Conservation (phyloP, 2,329 filamentous ascomycete genomes). For the Cladophialophora bantiana region DNA sequence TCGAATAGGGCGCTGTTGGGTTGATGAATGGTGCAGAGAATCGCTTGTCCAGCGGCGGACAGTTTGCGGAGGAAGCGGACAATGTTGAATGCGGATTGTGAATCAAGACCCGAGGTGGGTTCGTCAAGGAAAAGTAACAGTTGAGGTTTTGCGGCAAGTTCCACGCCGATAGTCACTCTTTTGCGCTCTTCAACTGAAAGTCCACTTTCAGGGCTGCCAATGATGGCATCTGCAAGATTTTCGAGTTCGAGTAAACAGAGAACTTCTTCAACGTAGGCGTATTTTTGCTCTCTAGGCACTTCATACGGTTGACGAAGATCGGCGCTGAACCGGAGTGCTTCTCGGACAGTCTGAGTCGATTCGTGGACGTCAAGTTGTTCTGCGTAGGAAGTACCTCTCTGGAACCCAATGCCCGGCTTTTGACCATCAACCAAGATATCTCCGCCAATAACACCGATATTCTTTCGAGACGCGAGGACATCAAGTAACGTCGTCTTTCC, state of each 20-base stretch:
- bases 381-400: slow-evolving; percentile 69
- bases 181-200: slow-evolving; percentile 63
- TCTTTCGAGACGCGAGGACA: slow-evolving; percentile 71
- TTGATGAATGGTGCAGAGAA: slow-evolving; percentile 91
- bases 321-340: slow-evolving; percentile 71
- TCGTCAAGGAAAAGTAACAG: slow-evolving; percentile 68
- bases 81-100: slow-evolving; percentile 71
- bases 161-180: slow-evolving; percentile 65
- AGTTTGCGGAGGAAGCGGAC: slow-evolving; percentile 68
- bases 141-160: slow-evolving; percentile 67
- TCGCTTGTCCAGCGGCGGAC: slow-evolving; percentile 78
- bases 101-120: slow-evolving; percentile 71
- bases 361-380: slow-evolving; percentile 72
- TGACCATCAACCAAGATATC: slow-evolving; percentile 69
- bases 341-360: slow-evolving; percentile 67
- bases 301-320: slow-evolving; percentile 68
- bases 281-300: slow-evolving; percentile 65
- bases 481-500: slow-evolving; percentile 87
- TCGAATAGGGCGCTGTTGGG: slow-evolving; percentile 86
- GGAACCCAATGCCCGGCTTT: slow-evolving; percentile 65
- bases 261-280: slow-evolving; percentile 70
- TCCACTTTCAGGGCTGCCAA: slow-evolving; percentile 66
- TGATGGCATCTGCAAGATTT: slow-evolving; percentile 70
- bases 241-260: slow-evolving; percentile 71
- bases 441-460: slow-evolving; percentile 68